A percentile compares a stretch with the other conserved stretches of the same genome.
Evolutionary conservation across 768 basidiomycete genomes (phyloP).

Genomic region (Flagelloscypha sp.): DNA sequence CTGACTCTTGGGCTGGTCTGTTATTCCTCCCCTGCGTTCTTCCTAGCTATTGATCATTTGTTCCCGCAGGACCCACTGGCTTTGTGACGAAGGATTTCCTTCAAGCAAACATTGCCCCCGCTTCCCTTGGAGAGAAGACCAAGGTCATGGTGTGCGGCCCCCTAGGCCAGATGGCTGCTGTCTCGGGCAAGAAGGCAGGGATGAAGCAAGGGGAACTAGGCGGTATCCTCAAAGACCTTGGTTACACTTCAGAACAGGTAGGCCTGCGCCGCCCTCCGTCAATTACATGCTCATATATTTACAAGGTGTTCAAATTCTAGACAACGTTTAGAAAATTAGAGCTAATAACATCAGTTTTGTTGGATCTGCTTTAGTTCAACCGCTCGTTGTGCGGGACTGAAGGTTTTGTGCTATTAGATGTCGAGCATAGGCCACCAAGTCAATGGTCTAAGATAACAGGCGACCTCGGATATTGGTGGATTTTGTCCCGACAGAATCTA

Average conservation of each 20-base stretch:
- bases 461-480: no score
- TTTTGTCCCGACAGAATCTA: no score
- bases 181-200: conserved; percentile 86
- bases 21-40: conserved; percentile 5
- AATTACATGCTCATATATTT: neutral
- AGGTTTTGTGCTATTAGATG: no score
- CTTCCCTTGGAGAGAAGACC: conserved; percentile 63
- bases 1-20: conserved; percentile 29
- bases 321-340: no score
- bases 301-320: conserved; percentile 37
- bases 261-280: neutral
- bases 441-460: no score
- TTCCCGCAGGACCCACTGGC: conserved; percentile 50
- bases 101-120: conserved; percentile 59
- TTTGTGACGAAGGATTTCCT: conserved; percentile 69
- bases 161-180: conserved; percentile 78
- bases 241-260: conserved; percentile 83
- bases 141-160: conserved; percentile 90
- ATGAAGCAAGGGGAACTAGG: conserved; percentile 77
- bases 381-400: no score
- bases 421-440: no score
- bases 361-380: no score
- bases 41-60: neutral
- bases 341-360: no score
- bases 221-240: conserved; percentile 80